Base-by-base conservation (phyloP, 805 yeast species). In the Wickerhamomyces rabaulensis region DNA sequence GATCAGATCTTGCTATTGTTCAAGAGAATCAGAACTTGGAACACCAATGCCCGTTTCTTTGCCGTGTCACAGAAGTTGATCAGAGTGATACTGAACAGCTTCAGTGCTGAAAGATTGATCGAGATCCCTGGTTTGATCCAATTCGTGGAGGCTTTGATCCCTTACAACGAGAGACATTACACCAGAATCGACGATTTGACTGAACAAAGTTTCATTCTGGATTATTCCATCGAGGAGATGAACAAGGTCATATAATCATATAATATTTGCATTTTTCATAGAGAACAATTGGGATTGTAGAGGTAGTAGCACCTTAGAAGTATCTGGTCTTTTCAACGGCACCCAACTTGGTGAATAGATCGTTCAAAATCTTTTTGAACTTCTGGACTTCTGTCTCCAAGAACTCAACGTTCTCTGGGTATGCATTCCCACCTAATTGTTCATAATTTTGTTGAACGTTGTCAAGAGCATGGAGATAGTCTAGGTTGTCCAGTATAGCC, bases 1-100 rank as follows among this genome's bases (percentile, higher is more conserved):
- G 84, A 80, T 2, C 87, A 85, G 57, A 65, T 91, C 21, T 55
- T 75, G 38, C 61, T 70, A 12, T 64, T 94, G 21, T 76, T 94
- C 63, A 78, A 79, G 58, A 82, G 95, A 57, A 73, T 91, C 19
- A 79, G 97, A 56, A 96, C 89, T 61, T 94, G 99, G 99, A 94
- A 94, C 63, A 84, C 95, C 40, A 92, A 89, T 64, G 85, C 87
- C 44, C 80, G 81, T 58, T 82, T 88, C 33, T 87, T 87, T 59
- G 80, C 77, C 43, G 77, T 88, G 46, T 87, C 96, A 12, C 99
- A 92, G 66, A 81, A 80, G 48, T 67, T 90, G 38, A 73, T 92
- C 44, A 74, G 78, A 52, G 82, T 87, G 21, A 66, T 92, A 29
- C 68, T 94, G 49, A 66, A 69, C 38, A 71, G 70, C 41, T 79